Base-by-base conservation (phyloP, 2,329 filamentous ascomycete species). In the Pestalotiopsis sp. region DNA sequence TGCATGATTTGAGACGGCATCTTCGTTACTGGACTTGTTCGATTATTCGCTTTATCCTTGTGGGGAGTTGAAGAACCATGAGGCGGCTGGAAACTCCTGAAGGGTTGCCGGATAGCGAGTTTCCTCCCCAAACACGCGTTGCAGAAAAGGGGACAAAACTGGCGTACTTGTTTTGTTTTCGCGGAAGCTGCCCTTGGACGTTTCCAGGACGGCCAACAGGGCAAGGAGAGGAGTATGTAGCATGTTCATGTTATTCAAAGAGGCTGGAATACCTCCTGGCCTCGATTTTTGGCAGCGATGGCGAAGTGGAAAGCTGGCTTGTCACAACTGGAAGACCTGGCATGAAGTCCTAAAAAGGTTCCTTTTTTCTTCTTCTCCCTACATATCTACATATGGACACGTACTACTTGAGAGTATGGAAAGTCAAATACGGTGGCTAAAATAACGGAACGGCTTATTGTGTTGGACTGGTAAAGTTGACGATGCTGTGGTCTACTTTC, bases 1-100 rank as follows among this genome's bases (percentile, higher is more conserved):
- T 84, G 83, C 84, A 86, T 84, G 82, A 83, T 80, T 36, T 80
- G 79, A 83, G 80, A 83, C 81, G 82, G 81, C 82, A 81, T 82
- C 82, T 83, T 80, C 74, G 60, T 78, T 79, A 76, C 78, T 77
- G 77, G 76, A 78, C 75, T 78, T 79, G 76, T 79, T 79, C 78
- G 73, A 78, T 77, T 78, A 76, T 74, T 77, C 77, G 73, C 75
- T 75, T 76, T 75, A 70, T 75, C 74, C 75, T 75, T 76, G 77
- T 75, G 76, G 77, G 31, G 31, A 36, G 31, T 36, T 69, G 75
- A 70, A 67, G 71, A 72, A 9, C 74, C 74, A 75, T 74, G 72
- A 75, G 78, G 73, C 75, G 75, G 73, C 75, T 75, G 74, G 75
- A 73, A 36, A 74, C 71, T 74, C 72, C 71, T 72, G 68, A 72